Conservation (phyloP, 768 basidiomycete species). For the Tricholoma matsutake region DNA sequence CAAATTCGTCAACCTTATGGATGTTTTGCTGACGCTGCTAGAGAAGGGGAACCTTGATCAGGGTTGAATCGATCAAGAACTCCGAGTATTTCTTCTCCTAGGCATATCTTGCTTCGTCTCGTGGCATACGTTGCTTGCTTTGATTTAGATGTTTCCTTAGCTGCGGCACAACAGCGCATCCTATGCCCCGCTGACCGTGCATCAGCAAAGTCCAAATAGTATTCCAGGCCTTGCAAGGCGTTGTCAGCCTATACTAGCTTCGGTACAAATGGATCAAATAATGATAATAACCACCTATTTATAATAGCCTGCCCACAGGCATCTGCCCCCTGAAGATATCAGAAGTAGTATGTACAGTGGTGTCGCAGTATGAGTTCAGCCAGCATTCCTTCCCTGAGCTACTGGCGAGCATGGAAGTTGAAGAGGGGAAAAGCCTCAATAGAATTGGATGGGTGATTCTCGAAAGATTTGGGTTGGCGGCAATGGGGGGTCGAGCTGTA, state of each 20-base stretch:
- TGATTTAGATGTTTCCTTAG: background rate
- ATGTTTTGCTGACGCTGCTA: conserved; percentile 79
- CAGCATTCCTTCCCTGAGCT: background rate
- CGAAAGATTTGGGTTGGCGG: background rate
- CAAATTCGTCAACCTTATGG: conserved; percentile 72
- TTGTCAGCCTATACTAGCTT: too few species aligned
- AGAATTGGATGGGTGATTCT: background rate
- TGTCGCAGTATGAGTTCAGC: background rate
- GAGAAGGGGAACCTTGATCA: conserved; percentile 82
- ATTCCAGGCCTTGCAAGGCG: too few species aligned
- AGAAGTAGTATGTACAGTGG: conserved; percentile 12
- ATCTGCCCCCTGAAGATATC: conserved; percentile 17
- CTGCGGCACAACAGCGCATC: background rate
- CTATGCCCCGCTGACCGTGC: background rate
- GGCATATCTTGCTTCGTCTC: conserved; percentile 7
- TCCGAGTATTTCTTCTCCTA: conserved; percentile 95
- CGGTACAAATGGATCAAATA: too few species aligned
- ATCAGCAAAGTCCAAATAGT: too few species aligned
- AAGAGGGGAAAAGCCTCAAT: background rate
- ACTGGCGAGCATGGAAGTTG: background rate
- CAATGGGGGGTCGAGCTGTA: conserved; percentile 12
- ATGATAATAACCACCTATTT: background rate
- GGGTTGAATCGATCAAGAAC: conserved; percentile 76
- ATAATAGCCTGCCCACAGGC: conserved; percentile 12
- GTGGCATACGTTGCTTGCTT: background rate